Evolutionary conservation across 2,329 filamentous ascomycete species (phyloP), one percentile per base, ranked within the genome.

Genomic region (Aspergillus puulaauensis): DNA sequence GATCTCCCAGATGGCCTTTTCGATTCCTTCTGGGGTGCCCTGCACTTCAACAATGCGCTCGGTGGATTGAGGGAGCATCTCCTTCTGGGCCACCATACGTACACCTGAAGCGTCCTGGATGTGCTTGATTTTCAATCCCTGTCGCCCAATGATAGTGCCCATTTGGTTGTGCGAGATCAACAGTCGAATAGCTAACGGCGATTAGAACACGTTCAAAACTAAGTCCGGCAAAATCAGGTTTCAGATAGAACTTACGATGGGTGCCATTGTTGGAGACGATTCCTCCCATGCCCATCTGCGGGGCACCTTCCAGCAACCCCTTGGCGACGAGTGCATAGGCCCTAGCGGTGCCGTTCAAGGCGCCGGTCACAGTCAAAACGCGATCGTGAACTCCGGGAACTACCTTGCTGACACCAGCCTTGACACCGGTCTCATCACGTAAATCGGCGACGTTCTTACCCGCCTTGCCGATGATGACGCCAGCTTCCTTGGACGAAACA

Each of bases 131-230:
- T 98, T 99, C 66, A 97, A 83, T 59, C 95, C 95, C 75, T 96
- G 90, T 65, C 92, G 88, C 69, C 95, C 95, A 73, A 99, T 99
- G 79, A 99, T 97, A 70, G 95, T 99, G 62, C 95, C 95, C 95
- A 99, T 99, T 79, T 99, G 95, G 77, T 98, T 98, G 82, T 99
- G 93, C 35, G 95, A 99, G 77, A 99, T 98, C 74, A 99, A 88
- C 33, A 99, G 88, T 73, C 96, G 96, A 76, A 99, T 90, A 61
- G 95, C 95, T 99, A 66, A 21, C 60, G 21, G 53, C 41, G 14
- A 49, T 67, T 65, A 67, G 69, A 54, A 53, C 14, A 19, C 14
- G 12, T 17, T 35, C 17, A 21, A 14, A 46, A 54, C 44, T 17
- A 24, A 33, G 27, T 14, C 27, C 4, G 23, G 9, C 11, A 15